Evolutionary conservation across 768 basidiomycete genomes (phyloP).

Genomic region (Xerocomus spinulosus): DNA sequence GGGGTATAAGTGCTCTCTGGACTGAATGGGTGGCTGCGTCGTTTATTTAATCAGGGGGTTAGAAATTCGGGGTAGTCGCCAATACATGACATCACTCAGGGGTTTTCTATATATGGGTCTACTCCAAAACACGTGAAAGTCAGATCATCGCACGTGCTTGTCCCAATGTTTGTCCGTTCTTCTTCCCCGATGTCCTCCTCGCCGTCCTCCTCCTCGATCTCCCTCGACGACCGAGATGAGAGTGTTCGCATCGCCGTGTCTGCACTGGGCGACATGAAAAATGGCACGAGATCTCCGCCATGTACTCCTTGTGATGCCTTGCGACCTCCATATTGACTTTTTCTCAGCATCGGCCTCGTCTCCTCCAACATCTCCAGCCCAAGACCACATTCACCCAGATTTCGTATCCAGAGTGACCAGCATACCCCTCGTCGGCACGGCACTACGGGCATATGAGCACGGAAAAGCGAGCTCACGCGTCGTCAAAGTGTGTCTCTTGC

Average conservation of each 20-base stretch:
- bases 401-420: constrained; percentile 58
- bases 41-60: not conserved
- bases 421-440: constrained; percentile 69
- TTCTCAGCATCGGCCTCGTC: constrained; percentile 4
- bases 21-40: constrained; percentile 13
- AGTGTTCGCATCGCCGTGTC: constrained; percentile 74
- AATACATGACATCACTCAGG: constrained; percentile 5
- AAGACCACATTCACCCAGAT: constrained; percentile 18
- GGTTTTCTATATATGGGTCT: constrained; percentile 9
- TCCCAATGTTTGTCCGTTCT: not conserved
- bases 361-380: constrained; percentile 8
- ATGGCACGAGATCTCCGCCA: constrained; percentile 26
- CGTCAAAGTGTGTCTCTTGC: constrained; percentile 58
- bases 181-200: constrained; percentile 12
- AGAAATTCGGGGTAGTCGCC: not conserved
- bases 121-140: constrained; percentile 28
- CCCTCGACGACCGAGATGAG: constrained; percentile 59
- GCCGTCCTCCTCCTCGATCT: constrained; percentile 7
- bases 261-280: constrained; percentile 77
- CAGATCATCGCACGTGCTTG: constrained; percentile 5
- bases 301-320: not conserved
- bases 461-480: constrained; percentile 80
- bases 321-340: not conserved
- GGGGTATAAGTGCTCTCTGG: constrained; percentile 2
- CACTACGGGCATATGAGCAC: constrained; percentile 72